phyloP scores from a whole-genome alignment of 148 eudicot species.

The Cornus florida region DNA sequence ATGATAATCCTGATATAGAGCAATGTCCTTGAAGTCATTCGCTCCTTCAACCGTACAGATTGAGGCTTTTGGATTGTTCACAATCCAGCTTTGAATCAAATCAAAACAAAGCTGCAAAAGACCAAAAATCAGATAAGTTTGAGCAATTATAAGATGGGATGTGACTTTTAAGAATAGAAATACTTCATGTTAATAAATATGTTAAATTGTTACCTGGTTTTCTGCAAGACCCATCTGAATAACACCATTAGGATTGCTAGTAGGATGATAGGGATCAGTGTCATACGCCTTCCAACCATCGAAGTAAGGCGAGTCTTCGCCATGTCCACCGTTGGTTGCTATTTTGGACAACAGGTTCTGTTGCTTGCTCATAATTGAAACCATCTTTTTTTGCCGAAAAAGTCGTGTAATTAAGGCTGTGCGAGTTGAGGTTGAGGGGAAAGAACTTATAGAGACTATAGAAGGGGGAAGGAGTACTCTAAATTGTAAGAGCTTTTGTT shows the following conservation, averaged over 20 bases:
- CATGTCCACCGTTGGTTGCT: slow-evolving; percentile 46
- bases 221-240: slow-evolving; percentile 62
- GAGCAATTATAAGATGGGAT: background rate
- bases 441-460: too few relatives aligned
- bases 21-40: slow-evolving; percentile 43
- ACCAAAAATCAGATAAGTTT: background rate
- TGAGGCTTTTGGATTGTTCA: slow-evolving; percentile 49
- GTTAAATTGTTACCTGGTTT: slow-evolving; percentile 33
- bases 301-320: slow-evolving; percentile 49
- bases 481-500: too few relatives aligned
- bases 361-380: background rate
- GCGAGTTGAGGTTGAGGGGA: background rate
- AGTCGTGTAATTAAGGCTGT: too few relatives aligned
- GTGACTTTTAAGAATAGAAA: too few relatives aligned
- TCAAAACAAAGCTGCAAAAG: slow-evolving; percentile 54
- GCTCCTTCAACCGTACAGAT: slow-evolving; percentile 49
- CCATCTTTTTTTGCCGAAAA: background rate
- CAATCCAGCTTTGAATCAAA: slow-evolving; percentile 49
- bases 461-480: too few relatives aligned
- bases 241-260: slow-evolving; percentile 41
- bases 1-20: slow-evolving; percentile 64
- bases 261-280: slow-evolving; percentile 41
- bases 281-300: slow-evolving; percentile 62
- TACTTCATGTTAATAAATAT: too few relatives aligned
- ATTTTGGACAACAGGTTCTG: slow-evolving; percentile 33